These are phyloP conservation scores for Zygosaccharomyces rouxii DNA, from an alignment of 805 yeast genomes.

Conservation along the genomic window DNA sequence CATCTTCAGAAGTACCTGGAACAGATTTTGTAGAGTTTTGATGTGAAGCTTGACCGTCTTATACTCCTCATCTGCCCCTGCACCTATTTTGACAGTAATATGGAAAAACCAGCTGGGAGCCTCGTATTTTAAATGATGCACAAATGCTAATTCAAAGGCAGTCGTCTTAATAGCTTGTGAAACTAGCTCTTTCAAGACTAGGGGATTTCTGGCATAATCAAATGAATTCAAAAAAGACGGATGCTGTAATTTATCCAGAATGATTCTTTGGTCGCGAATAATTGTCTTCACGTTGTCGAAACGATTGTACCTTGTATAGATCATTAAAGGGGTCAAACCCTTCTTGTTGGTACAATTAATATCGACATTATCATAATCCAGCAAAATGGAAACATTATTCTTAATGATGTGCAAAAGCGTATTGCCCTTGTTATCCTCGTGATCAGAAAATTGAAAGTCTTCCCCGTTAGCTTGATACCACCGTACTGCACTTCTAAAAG, in stretches of 20 bases:
- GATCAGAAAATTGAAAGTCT: slow-evolving; percentile 49
- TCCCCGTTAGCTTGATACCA: slow-evolving; percentile 39
- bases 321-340: slow-evolving; percentile 64
- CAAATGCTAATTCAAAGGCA: slow-evolving; percentile 13
- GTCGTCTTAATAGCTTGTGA: slow-evolving; percentile 11
- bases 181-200: slow-evolving; percentile 18
- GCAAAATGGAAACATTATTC: slow-evolving; percentile 42
- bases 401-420: slow-evolving; percentile 70
- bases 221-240: slow-evolving; percentile 37
- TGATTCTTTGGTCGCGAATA: slow-evolving; percentile 46
- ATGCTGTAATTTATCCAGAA: slow-evolving; percentile 36
- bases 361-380: slow-evolving; percentile 39
- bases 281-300: slow-evolving; percentile 52
- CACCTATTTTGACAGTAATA: slow-evolving; percentile 7
- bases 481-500: slow-evolving; percentile 41
- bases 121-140: slow-evolving; percentile 23
- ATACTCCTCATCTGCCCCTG: not conserved
- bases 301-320: slow-evolving; percentile 65
- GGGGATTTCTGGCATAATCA: slow-evolving; percentile 43
- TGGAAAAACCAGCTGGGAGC: slow-evolving; percentile 21
- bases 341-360: slow-evolving; percentile 58
- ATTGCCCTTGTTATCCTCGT: slow-evolving; percentile 69
- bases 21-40: slow-evolving; percentile 19
- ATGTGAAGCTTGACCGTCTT: slow-evolving; percentile 17
- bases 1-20: slow-evolving; percentile 15